These are phyloP conservation scores for Colletotrichum viniferum DNA, from an alignment of 2,329 filamentous ascomycete genomes.

Conservation along the genomic window DNA sequence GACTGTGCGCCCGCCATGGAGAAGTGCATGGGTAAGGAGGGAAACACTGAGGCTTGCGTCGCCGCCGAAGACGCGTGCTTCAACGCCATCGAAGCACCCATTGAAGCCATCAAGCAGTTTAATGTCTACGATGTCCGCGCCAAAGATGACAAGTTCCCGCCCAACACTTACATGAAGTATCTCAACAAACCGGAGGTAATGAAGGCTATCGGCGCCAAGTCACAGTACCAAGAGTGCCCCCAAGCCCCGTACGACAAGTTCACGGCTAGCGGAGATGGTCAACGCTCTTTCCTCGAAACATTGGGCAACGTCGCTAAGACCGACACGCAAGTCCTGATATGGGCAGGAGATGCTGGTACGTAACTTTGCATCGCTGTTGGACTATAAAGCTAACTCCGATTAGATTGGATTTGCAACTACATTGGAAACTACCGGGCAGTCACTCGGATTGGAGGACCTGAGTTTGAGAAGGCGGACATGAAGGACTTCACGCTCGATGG, in stretches of 20 bases:
- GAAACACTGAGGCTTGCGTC: slow-evolving; percentile 29
- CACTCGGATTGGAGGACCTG: slow-evolving; percentile 35
- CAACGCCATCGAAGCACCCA: slow-evolving; percentile 26
- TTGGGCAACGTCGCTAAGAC: slow-evolving; percentile 50
- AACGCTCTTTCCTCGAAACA: slow-evolving; percentile 47
- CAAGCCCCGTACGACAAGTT: slow-evolving; percentile 40
- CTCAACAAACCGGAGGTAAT: slow-evolving; percentile 38
- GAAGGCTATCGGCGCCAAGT: slow-evolving; percentile 49
- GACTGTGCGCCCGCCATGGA: slow-evolving; percentile 25
- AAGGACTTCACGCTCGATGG: slow-evolving; percentile 52
- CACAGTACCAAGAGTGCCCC: slow-evolving; percentile 45
- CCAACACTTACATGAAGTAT: slow-evolving; percentile 45
- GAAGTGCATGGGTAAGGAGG: slow-evolving; percentile 22
- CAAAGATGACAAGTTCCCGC: slow-evolving; percentile 39
- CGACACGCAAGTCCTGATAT: slow-evolving; percentile 54
- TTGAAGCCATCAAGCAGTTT: slow-evolving; percentile 33
- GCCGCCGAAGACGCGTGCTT: slow-evolving; percentile 30
- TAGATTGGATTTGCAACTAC: slow-evolving; percentile 66
- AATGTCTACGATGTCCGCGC: slow-evolving; percentile 53
- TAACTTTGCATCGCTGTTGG: too few relatives aligned
- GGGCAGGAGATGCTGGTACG: slow-evolving; percentile 62
- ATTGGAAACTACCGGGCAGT: slow-evolving; percentile 41
- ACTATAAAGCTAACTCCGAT: too few relatives aligned
- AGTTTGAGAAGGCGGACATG: slow-evolving; percentile 39
- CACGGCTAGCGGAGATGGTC: slow-evolving; percentile 41